These are phyloP conservation scores for sweet orange (Citrus sinensis) DNA, from an alignment of 345 rosid genomes.

Conservation along the genomic window DNA sequence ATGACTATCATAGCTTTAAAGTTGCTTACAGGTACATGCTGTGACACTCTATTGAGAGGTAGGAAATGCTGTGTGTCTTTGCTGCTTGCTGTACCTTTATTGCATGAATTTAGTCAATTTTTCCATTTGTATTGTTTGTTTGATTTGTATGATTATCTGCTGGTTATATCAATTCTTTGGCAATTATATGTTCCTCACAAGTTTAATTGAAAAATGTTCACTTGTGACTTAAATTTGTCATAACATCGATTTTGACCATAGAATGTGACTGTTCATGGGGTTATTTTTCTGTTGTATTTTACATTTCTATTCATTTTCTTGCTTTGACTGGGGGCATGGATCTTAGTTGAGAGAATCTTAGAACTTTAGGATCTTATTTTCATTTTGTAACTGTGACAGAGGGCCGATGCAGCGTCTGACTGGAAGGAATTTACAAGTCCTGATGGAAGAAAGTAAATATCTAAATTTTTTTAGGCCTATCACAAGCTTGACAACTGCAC, in stretches of 20 bases:
- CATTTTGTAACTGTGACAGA: constrained; percentile 45
- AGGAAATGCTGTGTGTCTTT: constrained; percentile 49
- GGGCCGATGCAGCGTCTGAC: constrained; percentile 89
- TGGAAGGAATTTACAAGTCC: constrained; percentile 94
- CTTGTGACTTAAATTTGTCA: neutral
- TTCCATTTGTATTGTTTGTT: constrained; percentile 27
- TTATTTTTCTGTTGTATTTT: neutral
- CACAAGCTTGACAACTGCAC: neutral
- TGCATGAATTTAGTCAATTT: constrained; percentile 43
- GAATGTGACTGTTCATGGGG: neutral
- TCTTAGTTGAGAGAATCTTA: neutral
- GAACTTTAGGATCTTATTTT: constrained; percentile 1
- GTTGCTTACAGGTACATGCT: constrained; percentile 50
- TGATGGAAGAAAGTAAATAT: constrained; percentile 85
- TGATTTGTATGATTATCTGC: constrained; percentile 19
- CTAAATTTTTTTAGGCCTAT: constrained; percentile 7
- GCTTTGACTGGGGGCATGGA: neutral
- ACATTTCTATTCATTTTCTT: neutral
- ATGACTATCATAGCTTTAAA: constrained; percentile 38
- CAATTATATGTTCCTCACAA: neutral
- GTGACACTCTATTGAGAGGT: constrained; percentile 48
- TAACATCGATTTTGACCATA: neutral
- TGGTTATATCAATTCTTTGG: constrained; percentile 9
- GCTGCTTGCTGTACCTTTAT: constrained; percentile 47
- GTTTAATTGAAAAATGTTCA: neutral